phyloP scores from a whole-genome alignment of 495 filamentous ascomycete species.

The Penicillium salamii region DNA sequence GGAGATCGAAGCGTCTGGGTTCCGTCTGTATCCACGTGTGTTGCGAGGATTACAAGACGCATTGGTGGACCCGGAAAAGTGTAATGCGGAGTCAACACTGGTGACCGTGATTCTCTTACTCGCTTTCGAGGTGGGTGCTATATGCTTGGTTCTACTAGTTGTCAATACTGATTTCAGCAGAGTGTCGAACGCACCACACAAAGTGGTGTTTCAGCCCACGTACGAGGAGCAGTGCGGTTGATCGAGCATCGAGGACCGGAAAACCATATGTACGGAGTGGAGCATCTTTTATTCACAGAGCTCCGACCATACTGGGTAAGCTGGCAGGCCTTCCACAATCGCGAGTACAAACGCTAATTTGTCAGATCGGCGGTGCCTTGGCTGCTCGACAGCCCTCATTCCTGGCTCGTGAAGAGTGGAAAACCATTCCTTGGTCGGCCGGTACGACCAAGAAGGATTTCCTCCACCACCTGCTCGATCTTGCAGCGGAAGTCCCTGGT shows the following conservation, averaged over 20 bases:
- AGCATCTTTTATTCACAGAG: conserved; percentile 43
- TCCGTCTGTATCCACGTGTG: conserved; percentile 39
- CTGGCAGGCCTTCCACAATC: neutral
- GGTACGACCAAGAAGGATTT: conserved; percentile 42
- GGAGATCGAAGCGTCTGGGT: conserved; percentile 36
- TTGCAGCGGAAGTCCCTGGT: conserved; percentile 38
- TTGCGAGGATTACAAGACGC: conserved; percentile 40
- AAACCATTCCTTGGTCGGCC: conserved; percentile 43
- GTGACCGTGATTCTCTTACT: conserved; percentile 44
- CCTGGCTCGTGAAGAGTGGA: conserved; percentile 41
- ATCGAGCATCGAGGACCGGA: conserved; percentile 47
- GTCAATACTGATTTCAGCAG: conserved; percentile 18
- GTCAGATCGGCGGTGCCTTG: conserved; percentile 35
- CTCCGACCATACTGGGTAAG: conserved; percentile 46
- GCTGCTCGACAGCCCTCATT: conserved; percentile 34
- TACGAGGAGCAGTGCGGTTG: conserved; percentile 40
- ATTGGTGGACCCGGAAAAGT: conserved; percentile 37
- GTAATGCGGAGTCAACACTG: conserved; percentile 42
- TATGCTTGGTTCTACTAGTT: too few species aligned
- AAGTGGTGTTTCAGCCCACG: conserved; percentile 35
- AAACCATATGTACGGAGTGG: conserved; percentile 44
- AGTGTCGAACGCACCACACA: conserved; percentile 43
- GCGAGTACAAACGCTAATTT: conserved; percentile 1
- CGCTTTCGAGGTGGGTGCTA: conserved; percentile 36
- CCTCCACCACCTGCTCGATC: conserved; percentile 39